A percentile compares a stretch with the other conserved stretches of the same genome.
Conservation (phyloP, 2,329 filamentous ascomycete species). For the Blastomyces emzantsi region DNA sequence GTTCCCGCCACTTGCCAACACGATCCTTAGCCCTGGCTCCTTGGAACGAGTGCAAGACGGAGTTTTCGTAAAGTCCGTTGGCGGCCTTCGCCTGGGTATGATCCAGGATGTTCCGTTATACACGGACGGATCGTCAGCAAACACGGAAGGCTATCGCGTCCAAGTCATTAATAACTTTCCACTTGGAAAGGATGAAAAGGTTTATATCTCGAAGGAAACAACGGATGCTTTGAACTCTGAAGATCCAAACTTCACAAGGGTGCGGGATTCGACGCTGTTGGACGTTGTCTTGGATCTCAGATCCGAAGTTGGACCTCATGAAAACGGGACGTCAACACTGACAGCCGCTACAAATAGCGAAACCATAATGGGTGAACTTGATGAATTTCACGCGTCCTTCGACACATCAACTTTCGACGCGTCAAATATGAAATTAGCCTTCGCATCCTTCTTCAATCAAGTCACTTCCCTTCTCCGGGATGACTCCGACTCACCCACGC, state of each 20-base stretch:
- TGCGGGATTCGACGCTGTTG: slow-evolving; percentile 62
- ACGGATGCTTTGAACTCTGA: slow-evolving; percentile 55
- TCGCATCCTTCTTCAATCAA: slow-evolving; percentile 42
- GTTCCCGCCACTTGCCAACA: slow-evolving; percentile 50
- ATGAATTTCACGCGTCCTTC: slow-evolving; percentile 20
- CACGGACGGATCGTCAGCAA: slow-evolving; percentile 15
- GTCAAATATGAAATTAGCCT: slow-evolving; percentile 30
- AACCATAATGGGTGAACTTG: slow-evolving; percentile 16
- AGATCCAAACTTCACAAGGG: slow-evolving; percentile 74
- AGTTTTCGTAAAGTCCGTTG: slow-evolving; percentile 52
- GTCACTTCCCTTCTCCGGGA: slow-evolving; percentile 45
- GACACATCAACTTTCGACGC: slow-evolving; percentile 20
- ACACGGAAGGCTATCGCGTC: slow-evolving; percentile 44
- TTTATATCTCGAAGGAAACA: slow-evolving; percentile 70
- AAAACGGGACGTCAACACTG: slow-evolving; percentile 22
- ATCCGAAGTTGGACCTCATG: slow-evolving; percentile 21
- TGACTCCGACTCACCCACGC: slow-evolving; percentile 27
- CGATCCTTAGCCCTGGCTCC: slow-evolving; percentile 38
- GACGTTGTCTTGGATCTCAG: slow-evolving; percentile 60
- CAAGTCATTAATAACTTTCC: slow-evolving; percentile 72
- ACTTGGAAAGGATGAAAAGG: slow-evolving; percentile 77
- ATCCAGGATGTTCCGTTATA: slow-evolving; percentile 37
- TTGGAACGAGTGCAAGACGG: slow-evolving; percentile 52
- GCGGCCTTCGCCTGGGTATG: slow-evolving; percentile 48
- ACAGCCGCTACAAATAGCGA: slow-evolving; percentile 19